Conservation (phyloP, 1,284 basidiomycete species). For the Naganishia cerealis region DNA sequence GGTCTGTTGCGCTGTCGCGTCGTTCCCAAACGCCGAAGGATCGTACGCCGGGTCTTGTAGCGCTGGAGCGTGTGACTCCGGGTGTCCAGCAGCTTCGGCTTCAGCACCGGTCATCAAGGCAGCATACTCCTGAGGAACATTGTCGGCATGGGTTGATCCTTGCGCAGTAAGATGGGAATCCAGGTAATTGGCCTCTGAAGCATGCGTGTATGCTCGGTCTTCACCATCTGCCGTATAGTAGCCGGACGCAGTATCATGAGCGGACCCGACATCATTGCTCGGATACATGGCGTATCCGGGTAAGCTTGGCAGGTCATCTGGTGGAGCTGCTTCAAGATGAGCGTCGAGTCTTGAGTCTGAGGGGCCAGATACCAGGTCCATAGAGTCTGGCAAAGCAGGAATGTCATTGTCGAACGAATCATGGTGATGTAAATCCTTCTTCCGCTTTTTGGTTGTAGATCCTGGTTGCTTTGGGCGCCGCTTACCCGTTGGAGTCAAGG, state of each 20-base stretch:
- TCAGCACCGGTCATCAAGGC: slow-evolving; percentile 24
- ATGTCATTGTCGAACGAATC: slow-evolving; percentile 20
- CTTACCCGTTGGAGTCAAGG: slow-evolving; percentile 29
- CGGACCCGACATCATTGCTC: slow-evolving; percentile 23
- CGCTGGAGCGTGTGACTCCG: slow-evolving; percentile 10
- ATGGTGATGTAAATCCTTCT: slow-evolving; percentile 14
- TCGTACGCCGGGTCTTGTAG: slow-evolving; percentile 25
- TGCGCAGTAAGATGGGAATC: slow-evolving; percentile 20
- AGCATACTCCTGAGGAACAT: slow-evolving; percentile 28
- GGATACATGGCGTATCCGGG: slow-evolving; percentile 27
- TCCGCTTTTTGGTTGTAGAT: slow-evolving; percentile 23
- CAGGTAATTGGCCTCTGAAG: slow-evolving; percentile 15
- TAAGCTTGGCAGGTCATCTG: slow-evolving; percentile 23
- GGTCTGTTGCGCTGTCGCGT: slow-evolving; percentile 15
- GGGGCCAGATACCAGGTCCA: slow-evolving; percentile 20
- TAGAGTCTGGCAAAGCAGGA: slow-evolving; percentile 22
- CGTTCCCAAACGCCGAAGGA: slow-evolving; percentile 16
- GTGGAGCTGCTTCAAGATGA: slow-evolving; percentile 7
- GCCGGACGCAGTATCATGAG: slow-evolving; percentile 8
- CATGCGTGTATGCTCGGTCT: slow-evolving; percentile 16
- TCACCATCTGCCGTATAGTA: slow-evolving; percentile 20
- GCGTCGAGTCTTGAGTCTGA: slow-evolving; percentile 15
- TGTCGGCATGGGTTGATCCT: slow-evolving; percentile 12
- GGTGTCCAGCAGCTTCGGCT: slow-evolving; percentile 8
- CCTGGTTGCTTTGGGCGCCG: slow-evolving; percentile 25